Base-by-base conservation (phyloP, 108 stramenopile species). In the Fragilariopsis cylindrus region DNA sequence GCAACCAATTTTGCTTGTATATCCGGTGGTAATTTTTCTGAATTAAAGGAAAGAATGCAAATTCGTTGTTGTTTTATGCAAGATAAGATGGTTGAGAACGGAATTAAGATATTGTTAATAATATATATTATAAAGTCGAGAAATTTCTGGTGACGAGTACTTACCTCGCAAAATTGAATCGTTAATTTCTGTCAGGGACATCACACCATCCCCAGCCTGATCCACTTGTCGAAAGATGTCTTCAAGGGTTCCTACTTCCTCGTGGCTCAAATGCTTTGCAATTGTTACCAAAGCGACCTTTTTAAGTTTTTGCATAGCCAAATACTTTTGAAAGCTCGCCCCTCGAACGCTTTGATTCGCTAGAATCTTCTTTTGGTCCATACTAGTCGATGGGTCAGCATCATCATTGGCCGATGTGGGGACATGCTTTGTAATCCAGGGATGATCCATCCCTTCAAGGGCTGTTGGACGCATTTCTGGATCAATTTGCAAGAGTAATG, bases 231-330 rank as follows among this genome's bases (percentile, higher is more conserved):
- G 70, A 63, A 96, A 96, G 1, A 91, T 78, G n/a, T 91, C 90
- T 57, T 82, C 86, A 71, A 96, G 71, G 4, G 76, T 60, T 42
- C 85, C 82, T 48, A 96, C 83, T 71, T 96, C 89, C 56, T 82
- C 84, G 68, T 85, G 83, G 5, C 90, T 92, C 15, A 92, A 77
- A 73, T 92, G 85, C 43, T 87, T 82, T 40, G 93, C 96, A 58
- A 96, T 92, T 55, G 84, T 85, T 6, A 85, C 83, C 42, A 96
- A 75, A 5, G 96, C 96, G 42, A 88, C 90, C 82, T 94, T 93
- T 73, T 92, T 89, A 49, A 94, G 85, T 65, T 94, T 94, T 70
- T 92, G 86, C 88, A 94, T 88, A 4, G 80, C 92, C 74, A 90
- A 75, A 65, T 82, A 96, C 64, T 90, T 89, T 40, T 79, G 83